Evolutionary conservation across 1,284 basidiomycete species (phyloP).

Genomic region (Cryptococcus sp.): DNA sequence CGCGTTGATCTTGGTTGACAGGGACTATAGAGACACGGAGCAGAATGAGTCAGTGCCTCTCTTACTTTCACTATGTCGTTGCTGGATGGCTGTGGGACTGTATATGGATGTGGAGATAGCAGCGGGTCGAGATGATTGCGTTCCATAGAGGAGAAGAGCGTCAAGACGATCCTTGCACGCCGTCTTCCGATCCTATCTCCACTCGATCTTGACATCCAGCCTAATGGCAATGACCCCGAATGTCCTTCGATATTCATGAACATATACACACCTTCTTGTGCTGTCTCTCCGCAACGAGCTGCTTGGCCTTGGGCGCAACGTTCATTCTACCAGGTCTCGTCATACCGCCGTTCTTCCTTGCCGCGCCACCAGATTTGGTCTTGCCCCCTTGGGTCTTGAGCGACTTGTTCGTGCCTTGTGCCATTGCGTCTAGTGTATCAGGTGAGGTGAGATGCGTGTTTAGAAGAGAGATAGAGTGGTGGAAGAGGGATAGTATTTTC

Average conservation of each 20-base stretch:
- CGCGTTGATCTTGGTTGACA: conserved; percentile 84
- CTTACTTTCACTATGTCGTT: not conserved
- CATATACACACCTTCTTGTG: conserved; percentile 41
- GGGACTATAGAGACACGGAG: conserved; percentile 58
- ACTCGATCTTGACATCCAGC: not conserved
- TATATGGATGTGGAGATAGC: not conserved
- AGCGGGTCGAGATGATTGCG: not conserved
- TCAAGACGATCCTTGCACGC: not conserved
- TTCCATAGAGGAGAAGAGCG: not conserved
- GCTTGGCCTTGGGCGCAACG: conserved; percentile 46
- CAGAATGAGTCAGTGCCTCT: conserved; percentile 6
- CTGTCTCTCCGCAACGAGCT: conserved; percentile 34
- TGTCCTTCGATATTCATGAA: not conserved
- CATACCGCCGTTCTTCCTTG: conserved; percentile 43
- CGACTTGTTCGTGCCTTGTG: conserved; percentile 46
- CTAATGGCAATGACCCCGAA: not conserved
- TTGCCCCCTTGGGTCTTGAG: conserved; percentile 29
- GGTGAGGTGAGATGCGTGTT: too few species aligned
- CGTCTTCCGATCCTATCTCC: not conserved
- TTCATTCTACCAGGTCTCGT: conserved; percentile 40
- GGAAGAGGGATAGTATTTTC: too few species aligned
- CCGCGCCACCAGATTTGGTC: conserved; percentile 31
- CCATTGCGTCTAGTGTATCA: conserved; percentile 29
- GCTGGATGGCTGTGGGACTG: not conserved
- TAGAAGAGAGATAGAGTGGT: too few species aligned